These are phyloP conservation scores for Sordariomycetes sp. DNA, from an alignment of 2,329 filamentous ascomycete species.

Conservation along the genomic window DNA sequence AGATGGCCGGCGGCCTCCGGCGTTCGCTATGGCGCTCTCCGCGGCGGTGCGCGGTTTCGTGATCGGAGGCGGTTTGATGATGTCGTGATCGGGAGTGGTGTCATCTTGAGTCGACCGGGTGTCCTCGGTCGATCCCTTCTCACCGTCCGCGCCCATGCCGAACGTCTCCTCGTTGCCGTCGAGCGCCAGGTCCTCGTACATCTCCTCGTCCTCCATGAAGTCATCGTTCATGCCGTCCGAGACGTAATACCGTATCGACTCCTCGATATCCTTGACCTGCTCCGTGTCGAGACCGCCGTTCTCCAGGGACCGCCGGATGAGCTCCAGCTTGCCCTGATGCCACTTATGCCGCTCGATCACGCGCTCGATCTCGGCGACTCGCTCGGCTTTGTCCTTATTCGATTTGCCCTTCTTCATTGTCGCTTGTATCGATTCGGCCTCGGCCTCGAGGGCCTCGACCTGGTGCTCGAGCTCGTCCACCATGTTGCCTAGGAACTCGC, in stretches of 20 bases:
- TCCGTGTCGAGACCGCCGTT: slow-evolving; percentile 85
- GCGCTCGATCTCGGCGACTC: slow-evolving; percentile 75
- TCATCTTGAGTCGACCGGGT: slow-evolving; percentile 88
- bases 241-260: slow-evolving; percentile 91
- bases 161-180: slow-evolving; percentile 85
- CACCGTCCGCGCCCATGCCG: slow-evolving; percentile 70
- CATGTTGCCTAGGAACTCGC: slow-evolving; percentile 76
- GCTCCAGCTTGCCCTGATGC: slow-evolving; percentile 87
- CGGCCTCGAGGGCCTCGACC: slow-evolving; percentile 86
- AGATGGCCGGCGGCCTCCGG: slow-evolving; percentile 61
- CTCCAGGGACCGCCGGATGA: slow-evolving; percentile 80
- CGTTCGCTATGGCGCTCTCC: slow-evolving; percentile 40
- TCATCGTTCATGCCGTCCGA: slow-evolving; percentile 80
- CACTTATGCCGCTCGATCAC: slow-evolving; percentile 90
- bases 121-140: slow-evolving; percentile 91
- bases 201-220: slow-evolving; percentile 85
- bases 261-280: slow-evolving; percentile 79
- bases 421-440: slow-evolving; percentile 75
- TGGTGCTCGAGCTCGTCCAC: slow-evolving; percentile 90
- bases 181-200: slow-evolving; percentile 91
- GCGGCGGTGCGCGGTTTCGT: slow-evolving; percentile 26
- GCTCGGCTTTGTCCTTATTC: slow-evolving; percentile 71
- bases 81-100: slow-evolving; percentile 44
- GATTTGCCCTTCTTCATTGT: slow-evolving; percentile 94
- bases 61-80: slow-evolving; percentile 10